Evolutionary conservation across 192 early-diverging fungal species (phyloP), one percentile per base, ranked within the genome.

Genomic region (Coemansia sp.): DNA sequence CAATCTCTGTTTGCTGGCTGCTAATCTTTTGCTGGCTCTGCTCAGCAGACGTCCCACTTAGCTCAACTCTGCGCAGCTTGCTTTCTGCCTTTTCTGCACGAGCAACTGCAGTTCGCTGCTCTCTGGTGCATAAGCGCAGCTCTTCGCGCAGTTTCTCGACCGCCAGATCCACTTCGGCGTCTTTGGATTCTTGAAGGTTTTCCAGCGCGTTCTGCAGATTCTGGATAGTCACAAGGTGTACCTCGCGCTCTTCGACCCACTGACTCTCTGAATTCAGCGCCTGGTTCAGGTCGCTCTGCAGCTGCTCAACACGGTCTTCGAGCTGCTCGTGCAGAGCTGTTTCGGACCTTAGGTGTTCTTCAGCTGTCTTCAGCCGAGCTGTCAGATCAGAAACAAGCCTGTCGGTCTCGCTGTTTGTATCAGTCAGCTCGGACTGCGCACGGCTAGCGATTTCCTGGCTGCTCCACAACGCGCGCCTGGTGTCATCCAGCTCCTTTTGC

Each of bases 201-300:
- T 93, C 90, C 55, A 98, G 79, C 16, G 95, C 95, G 31, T 83
- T 65, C 64, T 95, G 96, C 63, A 98, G 82, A 65, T 98, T 98
- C 68, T 86, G 80, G 67, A 88, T 84, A 0, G 83, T 87, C n/a
- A 86, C 80, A 32, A 84, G 25, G 52, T 88, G 86, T 56, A 87
- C 80, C 25, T 83, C 83, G 40, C 85, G 85, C 61, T 88, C 85
- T 11, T 75, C 67, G n/a, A 69, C 73, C 83, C 83, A 85, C 38
- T 82, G 83, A 30, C 86, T 81, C 45, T 89, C 84, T 0, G 83
- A 69, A 38, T 88, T 86, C 20, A 87, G 72, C 48, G 86, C 82
- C 54, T 67, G 68, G 29, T 87, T 77, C 12, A 80, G 80, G 18
- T 88, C 83, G 54, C 82, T 75, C 45, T 89, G 83, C 55, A 89